Base-by-base conservation (phyloP, 805 yeast species). In the Lipomyces yamadae region DNA sequence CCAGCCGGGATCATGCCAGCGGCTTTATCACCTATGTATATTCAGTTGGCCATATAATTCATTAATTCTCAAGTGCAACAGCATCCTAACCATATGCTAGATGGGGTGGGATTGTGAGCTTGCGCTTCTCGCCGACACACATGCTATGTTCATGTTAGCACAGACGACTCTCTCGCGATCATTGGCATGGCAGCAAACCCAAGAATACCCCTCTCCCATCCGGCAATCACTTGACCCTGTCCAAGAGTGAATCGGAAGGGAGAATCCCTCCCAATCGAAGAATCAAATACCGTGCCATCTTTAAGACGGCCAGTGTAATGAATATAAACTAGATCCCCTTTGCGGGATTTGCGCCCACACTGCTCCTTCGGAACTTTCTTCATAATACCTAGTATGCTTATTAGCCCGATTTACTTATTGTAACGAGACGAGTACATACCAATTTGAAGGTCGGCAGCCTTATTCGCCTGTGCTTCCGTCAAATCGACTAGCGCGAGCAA, bases 71-170 rank as follows among this genome's bases (percentile, higher is more conserved):
- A 34, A 13, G 13, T 6, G 7, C 15, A 53, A 13, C 10, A n/a
- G 34, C 11, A 18, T 7, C 33, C 64, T 15, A 37, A 61, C 98
- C 98, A 73, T 92, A 92, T 6, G 85, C 97, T 72, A 91, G 77
- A 39, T 83, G 82, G 4, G 96, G 84, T 58, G 97, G 97, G 75
- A 93, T 91, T 35, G 86, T 84, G 72, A 92, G 81, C 72, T 84
- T 88, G 76, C 97, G 85, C 80, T 88, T 82, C 78, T 92, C 97
- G 57, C 97, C 97, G 76, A 91, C 81, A 78, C 98, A 92, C 96
- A 90, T 90, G 42, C 72, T 64, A 57, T 2, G 4, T 15, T 34
- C n/a, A 42, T 5, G 4, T 33, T 56, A 42, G 6, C 48, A n/a
- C n/a, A 2, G 48, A 42, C 37, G 10, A 34, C 30, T 32, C 29